Evolutionary conservation across 495 filamentous ascomycete species (phyloP).

Genomic region (Paragyromitra xinjiangensis): DNA sequence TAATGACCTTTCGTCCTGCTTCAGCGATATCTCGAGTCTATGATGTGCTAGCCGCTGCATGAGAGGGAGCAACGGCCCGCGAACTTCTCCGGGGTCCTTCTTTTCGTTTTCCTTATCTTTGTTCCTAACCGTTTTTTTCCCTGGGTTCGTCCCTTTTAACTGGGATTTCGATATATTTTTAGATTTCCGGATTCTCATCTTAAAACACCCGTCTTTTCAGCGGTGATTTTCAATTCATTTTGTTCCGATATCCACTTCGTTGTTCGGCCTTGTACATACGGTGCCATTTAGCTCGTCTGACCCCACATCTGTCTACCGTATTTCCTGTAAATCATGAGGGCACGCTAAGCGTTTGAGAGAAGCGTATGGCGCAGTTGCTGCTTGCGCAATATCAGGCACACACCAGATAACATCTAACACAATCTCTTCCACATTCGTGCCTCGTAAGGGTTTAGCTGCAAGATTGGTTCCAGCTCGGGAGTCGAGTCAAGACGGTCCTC

Average conservation of each 20-base stretch:
- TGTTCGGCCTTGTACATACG: slow-evolving; percentile 4
- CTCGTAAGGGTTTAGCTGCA: neutral
- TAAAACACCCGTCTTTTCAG: neutral
- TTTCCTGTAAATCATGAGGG: slow-evolving; percentile 17
- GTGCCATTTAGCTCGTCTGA: slow-evolving; percentile 10
- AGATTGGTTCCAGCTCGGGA: slow-evolving; percentile 13
- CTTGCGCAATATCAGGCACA: slow-evolving; percentile 24
- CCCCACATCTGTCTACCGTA: slow-evolving; percentile 28
- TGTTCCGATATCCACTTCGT: slow-evolving; percentile 33
- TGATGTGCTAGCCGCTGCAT: neutral
- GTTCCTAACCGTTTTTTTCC: slow-evolving; percentile 4
- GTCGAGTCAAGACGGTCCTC: slow-evolving; percentile 2
- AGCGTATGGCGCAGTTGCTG: slow-evolving; percentile 16
- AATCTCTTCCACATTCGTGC: slow-evolving; percentile 1
- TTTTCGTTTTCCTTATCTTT: slow-evolving; percentile 34
- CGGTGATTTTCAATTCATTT: slow-evolving; percentile 28
- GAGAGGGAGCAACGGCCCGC: slow-evolving; percentile 33
- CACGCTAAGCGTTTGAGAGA: neutral
- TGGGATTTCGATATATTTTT: slow-evolving; percentile 40
- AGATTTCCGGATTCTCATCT: slow-evolving; percentile 17
- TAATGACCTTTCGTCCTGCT: slow-evolving; percentile 21
- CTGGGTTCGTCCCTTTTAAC: slow-evolving; percentile 17
- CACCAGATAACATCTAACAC: neutral
- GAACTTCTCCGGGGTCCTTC: slow-evolving; percentile 22
- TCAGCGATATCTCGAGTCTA: neutral